A percentile compares a stretch with the other conserved stretches of the same genome.
These are phyloP conservation scores for Sporothrix pseudoabietina DNA, from an alignment of 2,329 filamentous ascomycete species.

Conservation along the genomic window DNA sequence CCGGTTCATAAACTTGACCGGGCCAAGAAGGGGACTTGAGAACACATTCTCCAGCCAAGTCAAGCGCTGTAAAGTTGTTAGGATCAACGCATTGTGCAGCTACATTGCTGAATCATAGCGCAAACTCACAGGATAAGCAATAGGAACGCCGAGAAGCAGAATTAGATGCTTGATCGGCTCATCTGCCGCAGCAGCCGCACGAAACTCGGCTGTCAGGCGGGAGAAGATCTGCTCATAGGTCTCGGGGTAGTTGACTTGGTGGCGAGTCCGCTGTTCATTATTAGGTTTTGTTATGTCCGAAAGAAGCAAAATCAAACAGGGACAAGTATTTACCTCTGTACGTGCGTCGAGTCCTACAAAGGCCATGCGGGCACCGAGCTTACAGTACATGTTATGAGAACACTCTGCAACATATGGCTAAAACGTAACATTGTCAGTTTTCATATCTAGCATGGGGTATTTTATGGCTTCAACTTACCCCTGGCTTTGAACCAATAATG, in stretches of 20 bases:
- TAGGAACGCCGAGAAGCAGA: slow-evolving; percentile 81
- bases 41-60: slow-evolving; percentile 98
- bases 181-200: slow-evolving; percentile 63
- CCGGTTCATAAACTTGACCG: slow-evolving; percentile 86
- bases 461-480: slow-evolving; percentile 57
- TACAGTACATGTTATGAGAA: slow-evolving; percentile 84
- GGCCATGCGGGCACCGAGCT: slow-evolving; percentile 77
- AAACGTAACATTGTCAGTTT: slow-evolving; percentile 39
- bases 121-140: slow-evolving; percentile 71
- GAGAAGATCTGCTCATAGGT: slow-evolving; percentile 85
- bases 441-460: neutral
- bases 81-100: neutral
- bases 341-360: slow-evolving; percentile 90
- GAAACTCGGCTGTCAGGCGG: slow-evolving; percentile 70
- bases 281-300: neutral
- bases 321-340: slow-evolving; percentile 68
- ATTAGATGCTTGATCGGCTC: slow-evolving; percentile 87
- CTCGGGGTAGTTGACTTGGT: slow-evolving; percentile 92
- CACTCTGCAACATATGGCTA: slow-evolving; percentile 87
- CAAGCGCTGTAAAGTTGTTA: slow-evolving; percentile 59
- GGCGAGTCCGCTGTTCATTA: slow-evolving; percentile 68
- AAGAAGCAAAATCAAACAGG: neutral
- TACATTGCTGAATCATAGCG: neutral
- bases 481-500: slow-evolving; percentile 74
- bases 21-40: slow-evolving; percentile 80